Base-by-base conservation (phyloP, 345 rosid genomes). In the Euphorbia pulcherrima region DNA sequence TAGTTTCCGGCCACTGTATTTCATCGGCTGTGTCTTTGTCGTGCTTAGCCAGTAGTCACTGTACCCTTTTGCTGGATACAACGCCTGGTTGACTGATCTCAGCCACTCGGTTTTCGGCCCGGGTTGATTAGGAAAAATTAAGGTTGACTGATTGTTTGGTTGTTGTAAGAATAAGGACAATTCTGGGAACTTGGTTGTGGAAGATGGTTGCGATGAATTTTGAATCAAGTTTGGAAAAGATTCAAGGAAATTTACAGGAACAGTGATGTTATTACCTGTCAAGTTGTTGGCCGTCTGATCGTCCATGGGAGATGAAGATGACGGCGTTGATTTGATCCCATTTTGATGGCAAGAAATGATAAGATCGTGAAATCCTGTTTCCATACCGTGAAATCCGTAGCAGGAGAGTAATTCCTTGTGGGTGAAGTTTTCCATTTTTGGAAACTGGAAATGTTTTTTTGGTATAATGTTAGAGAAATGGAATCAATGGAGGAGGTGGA, bases 1-100 rank as follows among this genome's bases (percentile, higher is more conserved):
- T 54, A 72, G 24, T 72, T 77, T 83, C 56, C 84, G 65, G n/a
- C 78, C 83, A 0, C 68, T 67, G 71, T 71, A 61, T 78, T 88
- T 92, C 96, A 83, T 86, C 17, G 87, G 87, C 64, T 81, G 90
- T 57, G 91, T 86, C 82, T 82, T 85, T 58, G 78, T 81, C n/a
- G 85, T 66, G 58, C 90, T 71, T 4, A 85, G 81, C 88, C 91
- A 81, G 46, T 75, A 83, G 68, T 84, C 85, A 60, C 69, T 76
- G 29, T 74, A 79, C 18, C 82, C 84, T 72, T 77, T 84, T 44
- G 80, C 65, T 0, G 80, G 71, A 70, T 74, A 67, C 70, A 74
- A 70, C 24, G 72, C 67, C 56, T 68, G 80, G 39, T 81, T 87
- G 59, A 74, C 76, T 68, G 37, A 33, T 33, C 75, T 83, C 24